These are phyloP conservation scores for Pseudoscleropodium purum DNA, from an alignment of 225 moss, liverwort and hornwort species.

Conservation along the genomic window DNA sequence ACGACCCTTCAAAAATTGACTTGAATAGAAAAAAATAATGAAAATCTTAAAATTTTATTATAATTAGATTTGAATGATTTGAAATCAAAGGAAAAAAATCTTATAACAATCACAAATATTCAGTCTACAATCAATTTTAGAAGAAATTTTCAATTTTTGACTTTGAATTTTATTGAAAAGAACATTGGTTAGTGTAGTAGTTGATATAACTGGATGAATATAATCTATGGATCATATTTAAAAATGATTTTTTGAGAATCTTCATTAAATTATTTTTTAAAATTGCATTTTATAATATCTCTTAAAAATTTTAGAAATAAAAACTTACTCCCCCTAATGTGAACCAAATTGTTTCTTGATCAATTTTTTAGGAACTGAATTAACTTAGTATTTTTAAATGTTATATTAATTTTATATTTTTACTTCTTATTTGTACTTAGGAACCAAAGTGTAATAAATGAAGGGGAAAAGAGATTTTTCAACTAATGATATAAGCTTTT, in stretches of 20 bases:
- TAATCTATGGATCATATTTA: neutral
- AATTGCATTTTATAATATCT: neutral
- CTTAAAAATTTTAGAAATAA: neutral
- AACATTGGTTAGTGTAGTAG: neutral
- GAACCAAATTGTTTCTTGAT: neutral
- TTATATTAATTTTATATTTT: neutral
- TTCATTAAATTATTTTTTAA: neutral
- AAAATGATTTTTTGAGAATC: neutral
- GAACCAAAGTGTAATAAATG: neutral
- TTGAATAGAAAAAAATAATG: neutral
- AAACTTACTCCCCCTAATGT: rapidly evolving
- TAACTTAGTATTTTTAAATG: neutral
- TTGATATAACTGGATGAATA: neutral
- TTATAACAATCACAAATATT: neutral
- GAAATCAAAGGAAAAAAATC: neutral
- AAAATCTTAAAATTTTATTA: too few species aligned
- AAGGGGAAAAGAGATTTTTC: neutral
- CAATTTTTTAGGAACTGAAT: neutral
- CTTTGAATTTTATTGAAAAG: neutral
- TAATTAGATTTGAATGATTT: too few species aligned
- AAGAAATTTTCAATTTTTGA: neutral
- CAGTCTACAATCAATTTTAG: neutral
- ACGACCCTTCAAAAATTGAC: too few species aligned
- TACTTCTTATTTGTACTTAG: neutral
- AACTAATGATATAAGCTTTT: neutral